Percentiles rank a stretch among this genome's conserved stretches.
Evolutionary conservation across 164 flowering plant species (phyloP).

Genomic region (Protea cynaroides): DNA sequence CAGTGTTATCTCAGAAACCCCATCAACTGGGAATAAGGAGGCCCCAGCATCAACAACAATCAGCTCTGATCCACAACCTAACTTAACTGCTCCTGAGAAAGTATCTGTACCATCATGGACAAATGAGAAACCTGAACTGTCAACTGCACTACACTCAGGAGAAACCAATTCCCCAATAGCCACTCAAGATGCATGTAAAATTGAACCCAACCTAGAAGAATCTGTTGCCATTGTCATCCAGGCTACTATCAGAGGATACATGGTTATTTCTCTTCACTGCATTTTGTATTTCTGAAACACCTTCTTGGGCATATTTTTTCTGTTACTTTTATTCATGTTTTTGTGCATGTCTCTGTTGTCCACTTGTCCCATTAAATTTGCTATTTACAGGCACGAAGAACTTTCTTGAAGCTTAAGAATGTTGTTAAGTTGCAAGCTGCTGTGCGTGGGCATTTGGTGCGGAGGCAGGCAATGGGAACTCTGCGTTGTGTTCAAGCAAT

Average conservation of each 20-base stretch:
- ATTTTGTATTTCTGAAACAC: constrained; percentile 3
- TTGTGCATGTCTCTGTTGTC: not conserved
- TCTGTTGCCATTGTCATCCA: constrained; percentile 55
- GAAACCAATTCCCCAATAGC: constrained; percentile 21
- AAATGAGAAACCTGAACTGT: constrained; percentile 40
- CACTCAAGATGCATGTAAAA: constrained; percentile 17
- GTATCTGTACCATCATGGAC: constrained; percentile 26
- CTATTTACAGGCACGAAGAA: constrained; percentile 70
- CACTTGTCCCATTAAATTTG: not conserved
- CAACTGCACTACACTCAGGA: constrained; percentile 19
- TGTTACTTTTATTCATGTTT: not conserved
- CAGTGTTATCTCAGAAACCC: constrained; percentile 44
- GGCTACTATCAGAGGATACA: constrained; percentile 56
- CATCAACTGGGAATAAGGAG: constrained; percentile 43
- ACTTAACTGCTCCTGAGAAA: constrained; percentile 40
- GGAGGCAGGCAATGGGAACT: constrained; percentile 81
- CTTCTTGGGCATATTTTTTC: constrained; percentile 5
- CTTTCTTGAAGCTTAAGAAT: constrained; percentile 50
- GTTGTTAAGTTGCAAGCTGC: constrained; percentile 86
- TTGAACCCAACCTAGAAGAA: constrained; percentile 38
- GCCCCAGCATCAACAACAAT: constrained; percentile 34
- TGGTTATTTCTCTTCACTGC: constrained; percentile 42
- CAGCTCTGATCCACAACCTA: constrained; percentile 28
- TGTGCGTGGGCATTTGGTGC: constrained; percentile 84
- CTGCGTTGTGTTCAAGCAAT: constrained; percentile 87